phyloP scores from a whole-genome alignment of 2,329 filamentous ascomycete species.

The Sporothrix brunneoviolacea region DNA sequence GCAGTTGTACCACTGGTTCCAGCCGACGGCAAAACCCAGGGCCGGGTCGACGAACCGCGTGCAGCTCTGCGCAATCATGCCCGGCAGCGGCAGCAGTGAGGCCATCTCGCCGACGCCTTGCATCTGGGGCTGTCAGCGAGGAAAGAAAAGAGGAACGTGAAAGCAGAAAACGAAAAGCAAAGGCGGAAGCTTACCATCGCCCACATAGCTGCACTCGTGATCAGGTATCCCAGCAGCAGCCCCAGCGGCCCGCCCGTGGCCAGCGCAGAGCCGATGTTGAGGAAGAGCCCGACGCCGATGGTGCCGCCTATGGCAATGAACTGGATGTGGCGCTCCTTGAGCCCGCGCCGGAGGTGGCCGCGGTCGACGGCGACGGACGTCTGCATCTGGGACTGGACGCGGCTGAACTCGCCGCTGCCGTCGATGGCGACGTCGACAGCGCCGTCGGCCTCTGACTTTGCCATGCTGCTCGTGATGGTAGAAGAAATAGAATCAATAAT shows the following conservation, averaged over 20 bases:
- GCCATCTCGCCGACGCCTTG: constrained; percentile 55
- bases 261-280: constrained; percentile 52
- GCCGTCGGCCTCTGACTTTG: too few species aligned
- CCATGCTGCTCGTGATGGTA: too few species aligned
- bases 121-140: too few species aligned
- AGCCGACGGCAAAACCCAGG: constrained; percentile 49
- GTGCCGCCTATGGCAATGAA: constrained; percentile 45
- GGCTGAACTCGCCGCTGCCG: too few species aligned
- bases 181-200: too few species aligned
- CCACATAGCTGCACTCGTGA: constrained; percentile 34
- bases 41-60: constrained; percentile 60
- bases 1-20: constrained; percentile 22
- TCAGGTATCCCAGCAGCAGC: constrained; percentile 51
- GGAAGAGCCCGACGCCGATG: constrained; percentile 35
- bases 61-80: constrained; percentile 57
- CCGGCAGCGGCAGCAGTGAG: constrained; percentile 53
- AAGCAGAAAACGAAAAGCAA: too few species aligned
- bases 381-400: too few species aligned
- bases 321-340: constrained; percentile 42
- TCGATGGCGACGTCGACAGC: too few species aligned
- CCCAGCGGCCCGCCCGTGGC: constrained; percentile 38
- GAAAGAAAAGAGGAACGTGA: too few species aligned
- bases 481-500: too few species aligned
- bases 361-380: not conserved
- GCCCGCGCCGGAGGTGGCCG: constrained; percentile 16